Evolutionary conservation across 2,329 filamentous ascomycete genomes (phyloP), one percentile per base, ranked within the genome.

Genomic region (Camillea tinctor): DNA sequence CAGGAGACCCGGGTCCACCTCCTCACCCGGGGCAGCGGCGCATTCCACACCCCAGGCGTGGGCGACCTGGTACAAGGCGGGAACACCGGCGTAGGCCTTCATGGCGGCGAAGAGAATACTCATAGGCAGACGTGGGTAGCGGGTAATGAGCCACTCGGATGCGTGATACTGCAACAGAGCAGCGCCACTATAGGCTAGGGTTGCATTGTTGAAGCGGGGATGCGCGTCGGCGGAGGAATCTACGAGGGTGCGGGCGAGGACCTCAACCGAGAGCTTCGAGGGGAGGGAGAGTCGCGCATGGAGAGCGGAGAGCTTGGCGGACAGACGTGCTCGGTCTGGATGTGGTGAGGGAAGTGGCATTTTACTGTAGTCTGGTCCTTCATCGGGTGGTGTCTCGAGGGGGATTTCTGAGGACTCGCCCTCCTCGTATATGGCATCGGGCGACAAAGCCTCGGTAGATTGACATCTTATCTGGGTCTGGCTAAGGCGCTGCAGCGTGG

Each of bases 21-120:
- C 94, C 60, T 86, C 86, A 55, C 94, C 95, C 0, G 95, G 95
- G 20, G 87, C 89, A 11, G 90, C 91, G n/a, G 92, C 94, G 50
- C 82, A 79, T 74, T 98, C 94, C 17, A 98, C 87, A 77, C 95
- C 95, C 95, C 95, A 99, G 78, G 95, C 90, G 63, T 84, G 81
- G 17, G 91, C 87, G 66, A 98, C 84, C 20, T 87, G 81, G 55
- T 88, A 80, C 52, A 98, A 82, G 1, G 93, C 88, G 66, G 87
- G 85, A 5, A 86, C 84, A 4, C 95, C 95, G 52, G 88, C 84
- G 74, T 92, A 98, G 52, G 91, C 93, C 70, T 90, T 88, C 80
- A 96, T 88, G 30, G 92, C 90, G 56, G 93, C 88, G 77, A 92
- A 96, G 56, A 97, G 80, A 59, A 99, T 89, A n/a, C 84, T 78